Percentiles rank a stretch among this genome's conserved stretches.
These are phyloP conservation scores for Silene uniflora DNA, from an alignment of 148 eudicot genomes.

Conservation along the genomic window DNA sequence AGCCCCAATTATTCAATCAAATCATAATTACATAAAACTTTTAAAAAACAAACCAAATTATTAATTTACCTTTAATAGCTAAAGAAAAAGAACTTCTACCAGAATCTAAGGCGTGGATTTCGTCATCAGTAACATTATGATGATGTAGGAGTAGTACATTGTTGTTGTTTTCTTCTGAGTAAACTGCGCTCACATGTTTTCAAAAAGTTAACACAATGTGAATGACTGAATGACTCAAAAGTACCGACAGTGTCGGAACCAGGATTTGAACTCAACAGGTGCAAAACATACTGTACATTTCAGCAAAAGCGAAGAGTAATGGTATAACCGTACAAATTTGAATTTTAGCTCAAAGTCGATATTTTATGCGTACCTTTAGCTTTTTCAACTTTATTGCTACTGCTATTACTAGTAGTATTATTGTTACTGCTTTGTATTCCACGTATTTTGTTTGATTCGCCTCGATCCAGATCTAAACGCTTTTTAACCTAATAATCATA, in stretches of 20 bases:
- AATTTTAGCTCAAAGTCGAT: not conserved
- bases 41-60: not conserved
- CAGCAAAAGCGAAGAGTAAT: no score
- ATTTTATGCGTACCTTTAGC: slow-evolving; percentile 50
- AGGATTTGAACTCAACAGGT: no score
- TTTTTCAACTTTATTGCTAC: slow-evolving; percentile 48
- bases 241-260: not conserved
- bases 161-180: slow-evolving; percentile 35
- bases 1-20: not conserved
- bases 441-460: slow-evolving; percentile 51
- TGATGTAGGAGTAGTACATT: slow-evolving; percentile 19
- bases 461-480: slow-evolving; percentile 53
- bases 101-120: slow-evolving; percentile 45
- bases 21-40: not conserved
- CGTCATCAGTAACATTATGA: slow-evolving; percentile 30
- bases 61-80: slow-evolving; percentile 62
- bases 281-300: no score
- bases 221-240: slow-evolving; percentile 11
- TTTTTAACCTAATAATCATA: slow-evolving; percentile 32
- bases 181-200: slow-evolving; percentile 31
- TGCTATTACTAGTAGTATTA: slow-evolving; percentile 11
- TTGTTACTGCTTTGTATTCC: slow-evolving; percentile 3
- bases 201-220: slow-evolving; percentile 10
- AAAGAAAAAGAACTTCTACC: slow-evolving; percentile 72
- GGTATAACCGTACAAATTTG: slow-evolving; percentile 10